Evolutionary conservation across 495 filamentous ascomycete genomes (phyloP).

Genomic region (Aspergillus carlsbadensis): DNA sequence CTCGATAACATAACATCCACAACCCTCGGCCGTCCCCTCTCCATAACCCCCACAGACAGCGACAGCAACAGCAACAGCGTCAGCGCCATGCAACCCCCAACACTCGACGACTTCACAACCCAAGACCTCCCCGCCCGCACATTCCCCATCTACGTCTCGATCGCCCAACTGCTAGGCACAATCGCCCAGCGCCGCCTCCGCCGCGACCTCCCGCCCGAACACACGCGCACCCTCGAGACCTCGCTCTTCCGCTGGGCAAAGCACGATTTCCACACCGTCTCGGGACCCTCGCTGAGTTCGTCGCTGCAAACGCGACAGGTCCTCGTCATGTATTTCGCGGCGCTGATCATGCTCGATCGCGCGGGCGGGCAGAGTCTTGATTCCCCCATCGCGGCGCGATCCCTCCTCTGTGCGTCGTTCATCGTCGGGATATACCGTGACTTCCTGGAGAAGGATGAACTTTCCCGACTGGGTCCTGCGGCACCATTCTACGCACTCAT

Average conservation of each 20-base stretch:
- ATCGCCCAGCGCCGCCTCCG: background rate
- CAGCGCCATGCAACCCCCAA: background rate
- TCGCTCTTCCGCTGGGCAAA: constrained; percentile 8
- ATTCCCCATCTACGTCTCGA: background rate
- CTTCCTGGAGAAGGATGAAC: constrained; percentile 4
- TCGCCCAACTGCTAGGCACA: background rate
- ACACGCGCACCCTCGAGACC: background rate
- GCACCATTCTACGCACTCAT: constrained; percentile 5
- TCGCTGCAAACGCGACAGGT: background rate
- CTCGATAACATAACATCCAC: too few species aligned
- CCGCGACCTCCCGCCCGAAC: background rate
- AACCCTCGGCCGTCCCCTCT: too few species aligned
- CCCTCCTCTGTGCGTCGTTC: background rate
- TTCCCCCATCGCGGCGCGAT: background rate
- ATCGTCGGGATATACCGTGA: constrained; percentile 4
- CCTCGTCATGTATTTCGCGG: background rate
- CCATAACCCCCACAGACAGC: background rate
- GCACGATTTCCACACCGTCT: background rate
- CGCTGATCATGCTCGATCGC: constrained; percentile 7
- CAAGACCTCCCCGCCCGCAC: background rate
- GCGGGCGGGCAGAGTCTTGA: too few species aligned
- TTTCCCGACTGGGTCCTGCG: background rate
- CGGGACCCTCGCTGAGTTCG: background rate
- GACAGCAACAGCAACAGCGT: background rate
- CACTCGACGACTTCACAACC: constrained; percentile 1